Evolutionary conservation across 129 eudicot species (phyloP), one percentile per base, ranked within the genome.

Genomic region (Saussurea involucrata): DNA sequence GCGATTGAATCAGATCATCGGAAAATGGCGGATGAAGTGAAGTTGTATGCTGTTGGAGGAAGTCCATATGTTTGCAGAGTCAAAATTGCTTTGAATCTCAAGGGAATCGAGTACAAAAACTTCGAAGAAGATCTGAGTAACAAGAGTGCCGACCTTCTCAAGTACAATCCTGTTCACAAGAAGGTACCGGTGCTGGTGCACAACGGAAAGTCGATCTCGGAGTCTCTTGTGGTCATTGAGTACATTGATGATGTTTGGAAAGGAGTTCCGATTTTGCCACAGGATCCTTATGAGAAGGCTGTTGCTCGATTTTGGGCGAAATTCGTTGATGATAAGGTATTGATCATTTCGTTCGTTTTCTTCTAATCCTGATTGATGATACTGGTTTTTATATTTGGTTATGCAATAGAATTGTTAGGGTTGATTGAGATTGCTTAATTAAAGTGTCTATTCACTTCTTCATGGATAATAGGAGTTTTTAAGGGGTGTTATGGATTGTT

Each of bases 211-310:
- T 73, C 87, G 15, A 46, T 79, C 9, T 32, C 61, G 0, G 85
- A 86, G 22, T 86, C 89, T 10, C 74, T 73, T 9, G 76, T 66
- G 13, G 82, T 86, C 40, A 20, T 85, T 8, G 89, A 85, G 69
- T 85, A 85, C 79, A 85, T 85, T 57, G 86, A 82, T 27, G 84
- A 82, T 57, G 79, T 76, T 22, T 85, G 89, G 89, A 65, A 71
- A 8, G 82, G 58, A 2, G 32, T 49, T 28, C 74, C 78, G 12
- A 79, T 86, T 25, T 58, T 86, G 73, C 87, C 87, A 61, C 61
- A 57, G 7, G 75, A 80, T 53, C 83, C 87, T 66, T 76, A 79
- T 27, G 73, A 77, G 11, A 80, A 66, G 36, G 68, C 90, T n/a
- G 18, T 24, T 71, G 81, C 74, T 8, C 84, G 90, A 21, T 83